Evolutionary conservation across 2,329 filamentous ascomycete genomes (phyloP).

Genomic region (Dactylella cylindrospora): DNA sequence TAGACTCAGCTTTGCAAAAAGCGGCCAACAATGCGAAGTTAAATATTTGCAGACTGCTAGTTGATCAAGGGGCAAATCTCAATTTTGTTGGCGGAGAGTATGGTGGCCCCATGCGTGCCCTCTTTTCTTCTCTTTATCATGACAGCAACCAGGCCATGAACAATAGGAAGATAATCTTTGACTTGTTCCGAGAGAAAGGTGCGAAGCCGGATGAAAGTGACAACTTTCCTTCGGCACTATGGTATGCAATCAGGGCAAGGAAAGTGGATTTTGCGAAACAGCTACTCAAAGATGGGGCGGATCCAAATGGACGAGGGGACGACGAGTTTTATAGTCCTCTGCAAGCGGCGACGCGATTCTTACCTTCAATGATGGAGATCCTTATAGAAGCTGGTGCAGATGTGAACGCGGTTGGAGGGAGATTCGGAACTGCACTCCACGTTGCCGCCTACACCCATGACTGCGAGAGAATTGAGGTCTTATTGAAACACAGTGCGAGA

Average conservation of each 20-base stretch:
- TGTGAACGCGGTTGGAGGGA: constrained; percentile 20
- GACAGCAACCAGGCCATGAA: not conserved
- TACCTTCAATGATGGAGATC: constrained; percentile 1
- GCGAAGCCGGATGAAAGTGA: constrained; percentile 7
- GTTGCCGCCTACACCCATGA: constrained; percentile 8
- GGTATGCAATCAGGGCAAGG: not conserved
- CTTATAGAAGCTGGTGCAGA: constrained; percentile 20
- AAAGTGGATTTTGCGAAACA: not conserved
- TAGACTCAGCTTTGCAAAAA: constrained; percentile 4
- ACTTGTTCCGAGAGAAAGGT: constrained; percentile 1
- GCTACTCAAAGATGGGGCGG: constrained; percentile 15
- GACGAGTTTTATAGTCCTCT: constrained; percentile 12
- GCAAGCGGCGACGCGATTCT: constrained; percentile 8
- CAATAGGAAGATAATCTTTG: constrained; percentile 9
- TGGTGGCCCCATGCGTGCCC: constrained; percentile 16
- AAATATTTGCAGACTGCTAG: constrained; percentile 5
- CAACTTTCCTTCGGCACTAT: not conserved
- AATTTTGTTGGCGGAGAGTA: constrained; percentile 5
- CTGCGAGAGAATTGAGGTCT: not conserved
- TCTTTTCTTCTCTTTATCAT: not conserved
- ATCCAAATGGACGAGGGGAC: constrained; percentile 18
- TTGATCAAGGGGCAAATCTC: constrained; percentile 6
- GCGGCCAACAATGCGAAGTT: constrained; percentile 1
- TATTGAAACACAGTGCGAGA: constrained; percentile 20
- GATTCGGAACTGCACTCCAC: constrained; percentile 20